A percentile compares a stretch with the other conserved stretches of the same genome.
Conservation (phyloP, 2,329 filamentous ascomycete genomes). For the Mariannaea sp. region DNA sequence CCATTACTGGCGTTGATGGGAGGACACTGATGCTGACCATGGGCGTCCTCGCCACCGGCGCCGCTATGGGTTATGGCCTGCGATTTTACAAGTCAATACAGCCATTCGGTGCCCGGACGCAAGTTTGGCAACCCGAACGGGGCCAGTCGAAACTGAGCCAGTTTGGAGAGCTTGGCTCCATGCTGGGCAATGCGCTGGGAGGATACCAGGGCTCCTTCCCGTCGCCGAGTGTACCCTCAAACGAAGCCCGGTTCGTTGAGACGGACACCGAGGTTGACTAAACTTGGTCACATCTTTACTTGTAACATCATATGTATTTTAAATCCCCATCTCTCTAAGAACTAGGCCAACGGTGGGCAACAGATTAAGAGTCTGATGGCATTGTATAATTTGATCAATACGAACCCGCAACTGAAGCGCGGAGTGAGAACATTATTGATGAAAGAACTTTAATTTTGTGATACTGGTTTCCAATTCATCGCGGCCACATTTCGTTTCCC, state of each 20-base stretch:
- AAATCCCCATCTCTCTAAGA: neutral
- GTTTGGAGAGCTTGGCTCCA: slow-evolving; percentile 54
- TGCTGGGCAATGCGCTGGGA: slow-evolving; percentile 47
- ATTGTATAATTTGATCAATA: no score
- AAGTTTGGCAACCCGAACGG: slow-evolving; percentile 48
- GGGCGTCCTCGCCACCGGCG: slow-evolving; percentile 44
- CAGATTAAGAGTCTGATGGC: no score
- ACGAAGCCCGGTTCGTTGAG: slow-evolving; percentile 41
- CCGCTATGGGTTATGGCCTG: slow-evolving; percentile 47
- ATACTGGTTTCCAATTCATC: no score
- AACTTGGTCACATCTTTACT: neutral
- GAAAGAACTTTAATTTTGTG: neutral
- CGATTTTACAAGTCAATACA: slow-evolving; percentile 48
- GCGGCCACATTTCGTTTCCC: no score
- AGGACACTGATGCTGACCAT: slow-evolving; percentile 41
- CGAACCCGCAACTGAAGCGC: neutral
- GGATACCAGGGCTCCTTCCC: slow-evolving; percentile 27
- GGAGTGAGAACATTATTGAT: slow-evolving; percentile 12
- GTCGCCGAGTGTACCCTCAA: slow-evolving; percentile 19
- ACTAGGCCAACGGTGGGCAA: neutral
- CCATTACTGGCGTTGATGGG: slow-evolving; percentile 41
- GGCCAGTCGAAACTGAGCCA: slow-evolving; percentile 44
- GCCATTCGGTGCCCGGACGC: slow-evolving; percentile 51
- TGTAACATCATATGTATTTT: slow-evolving; percentile 27
- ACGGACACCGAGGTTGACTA: slow-evolving; percentile 46